Percentiles rank a stretch among this genome's conserved stretches.
Evolutionary conservation across 164 flowering plant species (phyloP).

Genomic region (Euptelea pleiosperma): DNA sequence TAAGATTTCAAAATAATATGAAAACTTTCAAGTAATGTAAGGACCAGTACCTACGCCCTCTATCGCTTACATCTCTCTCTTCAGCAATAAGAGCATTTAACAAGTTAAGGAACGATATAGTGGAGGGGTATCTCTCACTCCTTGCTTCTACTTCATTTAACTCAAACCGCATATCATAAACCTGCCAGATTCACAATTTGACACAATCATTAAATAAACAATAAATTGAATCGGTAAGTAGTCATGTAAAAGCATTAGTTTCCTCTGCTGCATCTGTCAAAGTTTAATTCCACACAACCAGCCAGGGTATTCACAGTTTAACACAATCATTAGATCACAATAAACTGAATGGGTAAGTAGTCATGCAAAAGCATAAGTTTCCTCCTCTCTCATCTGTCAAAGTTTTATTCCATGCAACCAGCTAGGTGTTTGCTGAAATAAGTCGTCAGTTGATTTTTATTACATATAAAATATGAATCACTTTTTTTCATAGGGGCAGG

Average conservation of each 20-base stretch:
- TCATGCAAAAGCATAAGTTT: no score
- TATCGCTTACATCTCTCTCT: constrained; percentile 79
- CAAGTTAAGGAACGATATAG: constrained; percentile 90
- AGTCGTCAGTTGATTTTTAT: no score
- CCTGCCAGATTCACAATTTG: constrained; percentile 43
- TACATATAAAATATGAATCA: no score
- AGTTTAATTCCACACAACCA: background rate
- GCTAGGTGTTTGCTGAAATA: no score
- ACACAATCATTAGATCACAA: no score
- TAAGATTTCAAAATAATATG: background rate
- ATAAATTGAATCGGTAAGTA: background rate
- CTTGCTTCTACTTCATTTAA: constrained; percentile 95
- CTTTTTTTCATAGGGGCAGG: no score
- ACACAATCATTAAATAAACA: constrained; percentile 6
- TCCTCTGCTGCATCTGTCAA: background rate
- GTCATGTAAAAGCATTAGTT: background rate
- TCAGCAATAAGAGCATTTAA: constrained; percentile 80
- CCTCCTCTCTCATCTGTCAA: no score
- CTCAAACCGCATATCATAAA: constrained; percentile 97
- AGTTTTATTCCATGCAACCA: no score
- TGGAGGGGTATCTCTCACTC: constrained; percentile 89
- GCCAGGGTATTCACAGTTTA: no score
- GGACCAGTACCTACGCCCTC: constrained; percentile 77
- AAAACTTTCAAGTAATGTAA: constrained; percentile 1
- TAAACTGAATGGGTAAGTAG: no score